A percentile compares a stretch with the other conserved stretches of the same genome.
Evolutionary conservation across 1,284 basidiomycete species (phyloP).

Genomic region (Ganoderma meredithae): DNA sequence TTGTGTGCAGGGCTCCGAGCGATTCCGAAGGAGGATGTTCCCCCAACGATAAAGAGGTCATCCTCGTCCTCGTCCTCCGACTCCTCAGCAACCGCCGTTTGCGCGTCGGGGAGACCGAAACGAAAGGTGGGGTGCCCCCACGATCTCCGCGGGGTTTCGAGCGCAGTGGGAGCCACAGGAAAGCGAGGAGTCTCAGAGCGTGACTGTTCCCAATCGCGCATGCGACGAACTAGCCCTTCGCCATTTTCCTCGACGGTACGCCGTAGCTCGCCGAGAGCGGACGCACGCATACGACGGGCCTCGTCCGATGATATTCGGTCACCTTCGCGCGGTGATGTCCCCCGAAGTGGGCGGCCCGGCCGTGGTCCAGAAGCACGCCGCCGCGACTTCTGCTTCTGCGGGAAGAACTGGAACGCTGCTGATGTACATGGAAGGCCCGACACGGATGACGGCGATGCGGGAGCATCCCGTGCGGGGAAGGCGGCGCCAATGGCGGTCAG

Average conservation of each 20-base stretch:
- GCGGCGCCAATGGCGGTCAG: conserved; percentile 22
- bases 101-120: conserved; percentile 22
- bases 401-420: conserved; percentile 65
- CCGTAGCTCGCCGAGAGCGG: conserved; percentile 70
- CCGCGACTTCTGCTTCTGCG: conserved; percentile 35
- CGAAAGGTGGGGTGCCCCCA: conserved; percentile 23
- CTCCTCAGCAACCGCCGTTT: conserved; percentile 29
- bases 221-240: conserved; percentile 72
- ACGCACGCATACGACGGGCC: conserved; percentile 58
- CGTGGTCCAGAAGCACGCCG: background rate
- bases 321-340: conserved; percentile 21
- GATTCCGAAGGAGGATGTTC: conserved; percentile 35
- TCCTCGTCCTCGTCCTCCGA: conserved; percentile 60
- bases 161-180: conserved; percentile 12
- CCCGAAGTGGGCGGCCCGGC: conserved; percentile 24
- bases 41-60: conserved; percentile 62
- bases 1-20: conserved; percentile 38
- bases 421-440: conserved; percentile 59
- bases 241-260: conserved; percentile 66
- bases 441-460: conserved; percentile 35
- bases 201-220: conserved; percentile 72
- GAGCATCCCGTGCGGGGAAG: conserved; percentile 32
- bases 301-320: conserved; percentile 42
- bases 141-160: conserved; percentile 17
- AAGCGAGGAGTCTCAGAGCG: conserved; percentile 49